Evolutionary conservation across 1,139 yeast genomes (phyloP).

Genomic region (Suhomyces ambrosiae): DNA sequence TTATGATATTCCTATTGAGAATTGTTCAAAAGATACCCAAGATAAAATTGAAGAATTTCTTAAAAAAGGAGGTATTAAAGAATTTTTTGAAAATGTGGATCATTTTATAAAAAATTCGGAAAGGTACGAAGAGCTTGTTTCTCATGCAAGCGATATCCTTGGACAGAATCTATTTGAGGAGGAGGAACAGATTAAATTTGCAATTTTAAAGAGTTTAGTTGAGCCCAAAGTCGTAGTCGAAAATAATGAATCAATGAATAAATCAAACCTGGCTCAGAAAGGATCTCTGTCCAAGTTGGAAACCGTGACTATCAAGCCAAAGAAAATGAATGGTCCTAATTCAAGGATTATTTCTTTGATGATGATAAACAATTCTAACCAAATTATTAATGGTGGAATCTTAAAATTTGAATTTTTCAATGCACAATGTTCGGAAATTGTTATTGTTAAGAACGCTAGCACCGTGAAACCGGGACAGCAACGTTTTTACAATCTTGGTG

Average conservation of each 20-base stretch:
- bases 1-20: constrained; percentile 33
- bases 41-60: constrained; percentile 24
- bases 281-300: too few relatives aligned
- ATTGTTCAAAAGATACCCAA: constrained; percentile 24
- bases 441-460: constrained; percentile 31
- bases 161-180: constrained; percentile 4
- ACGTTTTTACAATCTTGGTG: constrained; percentile 33
- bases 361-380: constrained; percentile 30
- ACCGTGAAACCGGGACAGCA: constrained; percentile 32
- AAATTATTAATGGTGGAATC: constrained; percentile 32
- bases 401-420: constrained; percentile 27
- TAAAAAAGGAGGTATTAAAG: constrained; percentile 21
- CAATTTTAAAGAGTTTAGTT: constrained; percentile 13
- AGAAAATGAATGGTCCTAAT: constrained; percentile 10
- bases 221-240: constrained; percentile 7
- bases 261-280: too few relatives aligned
- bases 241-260: too few relatives aligned
- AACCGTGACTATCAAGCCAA: constrained; percentile 9
- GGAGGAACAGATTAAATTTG: constrained; percentile 9
- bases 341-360: constrained; percentile 31
- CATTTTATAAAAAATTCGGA: constrained; percentile 27
- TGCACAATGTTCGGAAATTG: constrained; percentile 18
- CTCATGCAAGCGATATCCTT: neutral
- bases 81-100: constrained; percentile 27
- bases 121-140: constrained; percentile 25